Conservation (phyloP, 768 basidiomycete species). For the Trametes sanguinea region DNA sequence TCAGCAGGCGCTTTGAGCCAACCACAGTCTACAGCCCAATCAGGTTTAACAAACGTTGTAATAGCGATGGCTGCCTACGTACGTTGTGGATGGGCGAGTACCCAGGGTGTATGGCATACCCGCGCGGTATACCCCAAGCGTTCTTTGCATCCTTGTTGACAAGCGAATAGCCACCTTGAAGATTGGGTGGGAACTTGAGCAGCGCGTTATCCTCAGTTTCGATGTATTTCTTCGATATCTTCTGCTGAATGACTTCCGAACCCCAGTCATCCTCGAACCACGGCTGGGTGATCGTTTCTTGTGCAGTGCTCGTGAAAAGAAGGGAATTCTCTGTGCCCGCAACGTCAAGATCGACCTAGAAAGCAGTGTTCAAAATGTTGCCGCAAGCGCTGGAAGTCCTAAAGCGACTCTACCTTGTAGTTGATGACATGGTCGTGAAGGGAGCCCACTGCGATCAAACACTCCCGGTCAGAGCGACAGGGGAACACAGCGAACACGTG, state of each 20-base stretch:
- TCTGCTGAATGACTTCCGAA: conserved; percentile 53
- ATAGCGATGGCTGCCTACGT: neutral
- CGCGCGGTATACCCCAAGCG: conserved; percentile 57
- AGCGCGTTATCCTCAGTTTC: conserved; percentile 52
- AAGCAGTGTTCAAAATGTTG: neutral
- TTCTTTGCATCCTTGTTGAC: conserved; percentile 57
- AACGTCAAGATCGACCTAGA: conserved; percentile 63
- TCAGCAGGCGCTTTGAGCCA: conserved; percentile 57
- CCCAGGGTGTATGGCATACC: conserved; percentile 65
- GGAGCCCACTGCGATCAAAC: conserved; percentile 50
- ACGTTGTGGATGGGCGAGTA: conserved; percentile 55
- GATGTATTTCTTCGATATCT: conserved; percentile 49
- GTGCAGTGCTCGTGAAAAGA: conserved; percentile 49
- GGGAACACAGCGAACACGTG: neutral
- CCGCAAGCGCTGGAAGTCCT: conserved; percentile 14
- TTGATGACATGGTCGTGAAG: conserved; percentile 72
- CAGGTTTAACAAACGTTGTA: neutral
- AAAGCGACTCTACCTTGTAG: conserved; percentile 41
- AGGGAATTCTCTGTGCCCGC: conserved; percentile 60
- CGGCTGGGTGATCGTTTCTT: conserved; percentile 50
- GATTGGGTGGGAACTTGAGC: conserved; percentile 54
- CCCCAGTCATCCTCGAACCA: conserved; percentile 68
- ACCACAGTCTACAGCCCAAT: conserved; percentile 47
- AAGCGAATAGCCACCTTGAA: conserved; percentile 58
- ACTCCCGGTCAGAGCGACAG: neutral